These are phyloP conservation scores for Podospora pseudocomata DNA, from an alignment of 495 filamentous ascomycete genomes.

Conservation along the genomic window DNA sequence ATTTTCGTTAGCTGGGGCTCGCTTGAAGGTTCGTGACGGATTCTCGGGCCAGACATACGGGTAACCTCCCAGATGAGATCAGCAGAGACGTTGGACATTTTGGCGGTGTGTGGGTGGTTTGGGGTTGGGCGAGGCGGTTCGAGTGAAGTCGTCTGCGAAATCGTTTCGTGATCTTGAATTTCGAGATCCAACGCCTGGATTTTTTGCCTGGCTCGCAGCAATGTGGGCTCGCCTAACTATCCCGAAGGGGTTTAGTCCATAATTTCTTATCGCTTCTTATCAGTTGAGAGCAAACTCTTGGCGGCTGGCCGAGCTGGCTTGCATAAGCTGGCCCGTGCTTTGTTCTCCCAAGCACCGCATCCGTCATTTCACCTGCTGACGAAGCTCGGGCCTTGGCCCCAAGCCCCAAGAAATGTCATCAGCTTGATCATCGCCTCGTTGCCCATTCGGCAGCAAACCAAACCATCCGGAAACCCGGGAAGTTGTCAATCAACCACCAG, in stretches of 20 bases:
- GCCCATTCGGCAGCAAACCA: slow-evolving; percentile 3
- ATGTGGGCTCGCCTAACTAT: slow-evolving; percentile 47
- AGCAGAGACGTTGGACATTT: slow-evolving; percentile 65
- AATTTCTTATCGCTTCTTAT: background rate
- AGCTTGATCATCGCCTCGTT: slow-evolving; percentile 13
- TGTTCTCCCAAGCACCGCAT: slow-evolving; percentile 5
- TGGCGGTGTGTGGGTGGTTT: slow-evolving; percentile 33
- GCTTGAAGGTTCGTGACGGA: background rate
- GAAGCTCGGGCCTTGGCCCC: slow-evolving; percentile 1
- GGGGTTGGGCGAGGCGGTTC: slow-evolving; percentile 26
- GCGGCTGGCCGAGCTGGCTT: background rate
- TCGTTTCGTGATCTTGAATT: slow-evolving; percentile 35
- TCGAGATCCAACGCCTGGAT: slow-evolving; percentile 24
- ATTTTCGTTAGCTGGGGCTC: background rate
- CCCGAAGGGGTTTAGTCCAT: slow-evolving; percentile 31
- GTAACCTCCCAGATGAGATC: slow-evolving; percentile 89
- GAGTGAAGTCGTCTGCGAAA: slow-evolving; percentile 29
- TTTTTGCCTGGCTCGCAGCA: slow-evolving; percentile 26
- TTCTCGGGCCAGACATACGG: slow-evolving; percentile 56
- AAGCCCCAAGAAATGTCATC: slow-evolving; percentile 1
- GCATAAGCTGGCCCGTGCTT: slow-evolving; percentile 13
- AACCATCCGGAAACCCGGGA: background rate
- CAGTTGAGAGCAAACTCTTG: slow-evolving; percentile 6
- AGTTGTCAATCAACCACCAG: background rate
- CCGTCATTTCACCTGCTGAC: slow-evolving; percentile 16